Conservation (phyloP, 192 early-diverging fungal species). For the Glomus cerebriforme region DNA sequence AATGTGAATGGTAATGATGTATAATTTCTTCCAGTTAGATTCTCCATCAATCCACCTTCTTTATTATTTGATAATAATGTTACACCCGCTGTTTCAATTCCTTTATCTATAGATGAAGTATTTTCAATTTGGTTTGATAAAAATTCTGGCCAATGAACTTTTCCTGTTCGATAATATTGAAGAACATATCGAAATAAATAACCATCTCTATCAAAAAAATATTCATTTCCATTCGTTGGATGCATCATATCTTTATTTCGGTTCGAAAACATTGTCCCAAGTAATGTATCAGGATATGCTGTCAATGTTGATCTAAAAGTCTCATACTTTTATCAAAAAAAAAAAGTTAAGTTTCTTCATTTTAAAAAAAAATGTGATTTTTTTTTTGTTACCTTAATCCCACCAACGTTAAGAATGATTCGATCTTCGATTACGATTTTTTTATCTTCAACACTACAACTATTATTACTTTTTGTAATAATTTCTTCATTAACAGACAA, state of each 20-base stretch:
- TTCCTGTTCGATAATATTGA: conserved; percentile 29
- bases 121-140: background rate
- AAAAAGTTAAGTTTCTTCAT: background rate
- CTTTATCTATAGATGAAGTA: background rate
- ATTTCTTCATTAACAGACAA: background rate
- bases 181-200: conserved; percentile 19
- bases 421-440: background rate
- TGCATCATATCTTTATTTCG: conserved; percentile 20
- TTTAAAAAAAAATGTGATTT: background rate
- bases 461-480: background rate
- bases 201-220: conserved; percentile 32
- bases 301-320: conserved; percentile 11
- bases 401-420: conserved; percentile 22
- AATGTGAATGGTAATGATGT: background rate
- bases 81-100: background rate
- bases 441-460: background rate
- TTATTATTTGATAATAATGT: background rate
- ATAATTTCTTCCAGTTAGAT: background rate
- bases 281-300: conserved; percentile 23
- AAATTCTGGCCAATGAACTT: conserved; percentile 20
- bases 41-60: background rate
- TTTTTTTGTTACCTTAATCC: conserved; percentile 1
- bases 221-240: conserved; percentile 20
- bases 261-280: conserved; percentile 25
- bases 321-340: background rate